Evolutionary conservation across 129 eudicot genomes (phyloP), one percentile per base, ranked within the genome.

Genomic region (Pseudognaphalium luteoalbum): DNA sequence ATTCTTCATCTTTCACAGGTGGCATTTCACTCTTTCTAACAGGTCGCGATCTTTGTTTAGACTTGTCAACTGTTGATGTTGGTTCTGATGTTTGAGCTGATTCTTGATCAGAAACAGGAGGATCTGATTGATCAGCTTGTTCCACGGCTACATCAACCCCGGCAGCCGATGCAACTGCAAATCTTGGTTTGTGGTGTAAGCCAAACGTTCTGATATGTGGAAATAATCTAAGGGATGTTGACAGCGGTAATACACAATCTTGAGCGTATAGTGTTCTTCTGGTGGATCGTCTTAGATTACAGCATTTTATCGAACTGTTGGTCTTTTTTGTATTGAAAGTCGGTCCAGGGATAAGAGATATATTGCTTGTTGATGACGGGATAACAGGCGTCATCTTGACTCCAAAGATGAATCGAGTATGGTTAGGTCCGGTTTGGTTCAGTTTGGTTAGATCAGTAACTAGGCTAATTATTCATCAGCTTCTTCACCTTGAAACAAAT

Each of bases 21-120:
- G 99, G 99, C 93, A 89, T 85, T 28, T 94, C 97, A 61, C 99
- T 94, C 83, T 87, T 94, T 76, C 99, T 89, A 28, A n/a, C 74
- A 32, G 88, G 84, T 34, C 92, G 83, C 75, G 97, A 28, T 41
- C 92, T 90, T 51, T 86, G 91, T 69, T 76, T 88, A 2, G 88
- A 39, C 60, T 86, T 81, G 51, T 80, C 83, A 16, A 29, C 80
- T 16, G 77, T 77, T 50, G 87, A 16, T 44, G 86, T 54, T 39
- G 78, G 12, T 66, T 73, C 85, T 12, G 79, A 47, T n/a, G 80
- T 39, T 76, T 74, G 88, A 78, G 50, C 59, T 30, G 87, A 80
- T 57, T 79, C 87, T 70, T 82, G 78, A 37, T 80, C 85, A n/a
- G 85, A 81, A 70, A 58, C 80, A 15, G 85, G n/a, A 19, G 86